A percentile compares a stretch with the other conserved stretches of the same genome.
These are phyloP conservation scores for Stellera chamaejasme DNA, from an alignment of 345 rosid species.

Conservation along the genomic window DNA sequence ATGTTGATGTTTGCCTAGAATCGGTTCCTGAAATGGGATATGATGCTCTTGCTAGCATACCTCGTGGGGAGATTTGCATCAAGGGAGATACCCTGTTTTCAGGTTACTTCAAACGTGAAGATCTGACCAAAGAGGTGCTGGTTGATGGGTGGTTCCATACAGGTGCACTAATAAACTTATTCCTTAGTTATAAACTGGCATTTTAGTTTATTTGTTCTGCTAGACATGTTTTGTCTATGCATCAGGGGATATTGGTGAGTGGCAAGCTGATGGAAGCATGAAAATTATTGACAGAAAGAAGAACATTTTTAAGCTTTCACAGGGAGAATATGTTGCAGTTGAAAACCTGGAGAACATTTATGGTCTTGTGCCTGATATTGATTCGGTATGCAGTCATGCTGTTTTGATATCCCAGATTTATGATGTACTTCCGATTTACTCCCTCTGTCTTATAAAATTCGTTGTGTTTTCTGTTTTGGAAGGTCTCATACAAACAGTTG, in stretches of 20 bases:
- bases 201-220: neutral
- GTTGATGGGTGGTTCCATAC: conserved; percentile 90
- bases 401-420: neutral
- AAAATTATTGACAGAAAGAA: conserved; percentile 84
- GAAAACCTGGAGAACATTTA: conserved; percentile 82
- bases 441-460: conserved; percentile 1
- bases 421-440: neutral
- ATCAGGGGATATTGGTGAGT: conserved; percentile 85
- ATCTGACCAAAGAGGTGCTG: conserved; percentile 73
- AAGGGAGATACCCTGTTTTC: conserved; percentile 59
- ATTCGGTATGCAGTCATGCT: conserved; percentile 37
- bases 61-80: conserved; percentile 76
- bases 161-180: conserved; percentile 28
- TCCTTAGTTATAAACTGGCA: neutral
- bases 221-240: neutral
- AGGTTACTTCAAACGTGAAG: conserved; percentile 79
- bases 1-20: conserved; percentile 69
- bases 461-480: no score
- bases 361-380: conserved; percentile 48
- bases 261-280: conserved; percentile 91
- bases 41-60: conserved; percentile 66
- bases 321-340: conserved; percentile 90
- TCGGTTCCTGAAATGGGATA: conserved; percentile 85
- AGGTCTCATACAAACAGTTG: no score
- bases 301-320: conserved; percentile 85